Evolutionary conservation across 2,329 filamentous ascomycete species (phyloP), one percentile per base, ranked within the genome.

Genomic region (Paecilomyces dactylethromorphus): DNA sequence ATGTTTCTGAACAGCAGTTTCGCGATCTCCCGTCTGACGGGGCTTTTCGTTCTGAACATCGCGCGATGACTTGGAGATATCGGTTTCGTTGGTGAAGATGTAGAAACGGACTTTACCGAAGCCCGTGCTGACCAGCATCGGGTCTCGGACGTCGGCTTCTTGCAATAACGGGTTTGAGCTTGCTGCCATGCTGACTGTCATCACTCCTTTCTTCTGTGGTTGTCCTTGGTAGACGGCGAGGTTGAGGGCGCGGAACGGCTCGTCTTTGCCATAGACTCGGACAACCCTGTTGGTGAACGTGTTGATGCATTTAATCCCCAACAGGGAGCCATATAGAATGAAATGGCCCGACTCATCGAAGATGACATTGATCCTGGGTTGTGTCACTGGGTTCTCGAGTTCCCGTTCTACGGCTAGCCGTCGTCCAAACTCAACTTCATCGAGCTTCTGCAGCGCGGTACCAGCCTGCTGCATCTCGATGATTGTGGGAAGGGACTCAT

Each of bases 331-430:
- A 69, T 97, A 99, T 35, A 97, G 79, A 63, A 99, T 86, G 74
- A 99, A 99, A 72, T 99, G 87, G 3, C 92, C 90, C 1, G 92
- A 96, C 76, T 99, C 94, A 72, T 99, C 94, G 71, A 97, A 99
- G 35, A 92, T 86, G 62, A 97, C 86, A 70, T 96, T 97, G 63
- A 88, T 83, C 65, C 90, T 90, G 66, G 86, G 81, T 53, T 84
- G 84, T 35, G 90, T 78, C 0, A 82, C 74, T 12, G 86, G 81
- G 26, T 86, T 86, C 67, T 96, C 92, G 3, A 97, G 79, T 58
- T 97, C 93, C 51, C 88, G 86, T 75, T 99, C 94, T 3, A 91
- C 84, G 2, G 90, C 93, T 33, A 97, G 78, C 21, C 93, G 84
- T 49, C 94, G 86, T 3, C 93, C 92, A 69, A 99, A 97, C 66